These are phyloP conservation scores for Immersiporthe knoxdaviesiana DNA, from an alignment of 2,329 filamentous ascomycete genomes.

Conservation along the genomic window DNA sequence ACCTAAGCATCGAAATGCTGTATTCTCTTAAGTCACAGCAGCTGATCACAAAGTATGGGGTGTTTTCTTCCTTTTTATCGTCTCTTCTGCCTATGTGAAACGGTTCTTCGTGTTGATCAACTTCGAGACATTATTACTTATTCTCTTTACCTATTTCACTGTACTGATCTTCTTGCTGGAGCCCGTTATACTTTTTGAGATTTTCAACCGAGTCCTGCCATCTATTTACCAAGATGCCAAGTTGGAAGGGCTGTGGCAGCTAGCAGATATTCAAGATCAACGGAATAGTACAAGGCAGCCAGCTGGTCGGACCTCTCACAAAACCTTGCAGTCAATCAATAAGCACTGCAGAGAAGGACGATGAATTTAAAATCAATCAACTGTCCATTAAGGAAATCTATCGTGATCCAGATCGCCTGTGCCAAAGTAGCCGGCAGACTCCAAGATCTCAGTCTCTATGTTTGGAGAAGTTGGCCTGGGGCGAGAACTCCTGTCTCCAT, in stretches of 20 bases:
- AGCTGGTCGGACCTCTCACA: not conserved
- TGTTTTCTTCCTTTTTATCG: too few relatives aligned
- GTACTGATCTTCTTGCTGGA: too few relatives aligned
- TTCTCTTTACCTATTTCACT: too few relatives aligned
- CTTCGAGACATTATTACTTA: too few relatives aligned
- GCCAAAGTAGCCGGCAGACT: conserved; percentile 31
- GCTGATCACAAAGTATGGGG: too few relatives aligned
- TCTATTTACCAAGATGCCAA: not conserved
- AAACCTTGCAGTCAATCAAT: not conserved
- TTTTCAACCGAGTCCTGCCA: not conserved
- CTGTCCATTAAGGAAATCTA: conserved; percentile 30
- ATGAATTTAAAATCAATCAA: conserved; percentile 10
- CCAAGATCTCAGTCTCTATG: conserved; percentile 29
- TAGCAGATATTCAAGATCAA: not conserved
- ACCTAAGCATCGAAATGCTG: too few relatives aligned
- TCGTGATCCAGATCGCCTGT: conserved; percentile 31
- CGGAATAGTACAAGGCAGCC: not conserved
- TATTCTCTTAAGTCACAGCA: too few relatives aligned
- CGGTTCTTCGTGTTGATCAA: too few relatives aligned
- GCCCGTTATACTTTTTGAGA: too few relatives aligned
- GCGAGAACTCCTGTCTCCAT: conserved; percentile 15
- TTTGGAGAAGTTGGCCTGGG: conserved; percentile 20
- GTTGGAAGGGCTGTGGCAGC: too few relatives aligned
- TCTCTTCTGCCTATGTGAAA: too few relatives aligned
- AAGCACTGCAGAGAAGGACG: too few relatives aligned